phyloP scores from a whole-genome alignment of 2,329 filamentous ascomycete species.

The Nigrospora oryzae region DNA sequence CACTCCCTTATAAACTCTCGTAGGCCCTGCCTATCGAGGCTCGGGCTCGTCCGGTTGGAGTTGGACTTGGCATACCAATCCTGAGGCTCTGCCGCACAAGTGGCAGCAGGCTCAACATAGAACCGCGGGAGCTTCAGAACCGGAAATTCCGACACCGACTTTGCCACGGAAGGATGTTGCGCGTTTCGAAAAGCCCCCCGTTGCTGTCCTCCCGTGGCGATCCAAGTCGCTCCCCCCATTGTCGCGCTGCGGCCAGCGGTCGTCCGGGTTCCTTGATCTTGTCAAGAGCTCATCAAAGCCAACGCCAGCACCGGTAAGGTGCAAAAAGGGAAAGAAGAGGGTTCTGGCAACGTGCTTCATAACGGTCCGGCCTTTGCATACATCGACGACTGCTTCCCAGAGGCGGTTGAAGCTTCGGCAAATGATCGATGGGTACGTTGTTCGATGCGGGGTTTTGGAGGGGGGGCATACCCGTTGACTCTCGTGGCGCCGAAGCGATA shows the following conservation, averaged over 20 bases:
- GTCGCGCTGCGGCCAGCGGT: neutral
- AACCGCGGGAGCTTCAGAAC: neutral
- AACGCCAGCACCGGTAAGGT: no score
- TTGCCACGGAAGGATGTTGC: neutral
- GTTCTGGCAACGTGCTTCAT: slow-evolving; percentile 7
- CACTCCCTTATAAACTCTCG: neutral
- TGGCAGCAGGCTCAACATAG: neutral
- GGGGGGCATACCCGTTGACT: slow-evolving; percentile 3
- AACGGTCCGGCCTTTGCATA: slow-evolving; percentile 5
- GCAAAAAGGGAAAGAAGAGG: slow-evolving; percentile 3
- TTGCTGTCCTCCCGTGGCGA: no score
- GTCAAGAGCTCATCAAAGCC: neutral
- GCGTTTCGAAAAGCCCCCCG: neutral
- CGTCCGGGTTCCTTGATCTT: neutral
- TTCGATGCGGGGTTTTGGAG: neutral
- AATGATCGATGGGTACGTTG: slow-evolving; percentile 3
- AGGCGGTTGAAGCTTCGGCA: slow-evolving; percentile 3
- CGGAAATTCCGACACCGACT: neutral
- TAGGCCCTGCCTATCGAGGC: neutral
- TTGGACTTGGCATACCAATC: neutral
- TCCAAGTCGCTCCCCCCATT: neutral
- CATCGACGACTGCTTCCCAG: slow-evolving; percentile 5
- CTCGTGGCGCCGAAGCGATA: neutral
- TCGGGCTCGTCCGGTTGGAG: neutral
- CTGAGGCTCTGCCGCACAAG: neutral